Percentiles rank a stretch among this genome's conserved stretches.
These are phyloP conservation scores for Capsicum baccatum DNA, from an alignment of 257 asterid genomes.

Conservation along the genomic window DNA sequence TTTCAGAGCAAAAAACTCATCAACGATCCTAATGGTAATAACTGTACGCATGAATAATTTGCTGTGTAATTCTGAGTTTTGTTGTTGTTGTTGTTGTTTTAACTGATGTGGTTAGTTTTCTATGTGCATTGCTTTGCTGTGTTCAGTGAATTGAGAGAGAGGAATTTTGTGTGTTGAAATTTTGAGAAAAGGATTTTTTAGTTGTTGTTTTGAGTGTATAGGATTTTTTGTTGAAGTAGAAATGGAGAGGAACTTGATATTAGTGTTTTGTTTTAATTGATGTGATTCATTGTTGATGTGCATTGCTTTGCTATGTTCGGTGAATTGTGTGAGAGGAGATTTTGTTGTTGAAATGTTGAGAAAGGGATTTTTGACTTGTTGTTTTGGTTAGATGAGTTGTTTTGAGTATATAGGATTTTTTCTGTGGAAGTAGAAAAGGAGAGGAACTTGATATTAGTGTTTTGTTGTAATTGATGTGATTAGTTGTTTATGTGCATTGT, in stretches of 20 bases:
- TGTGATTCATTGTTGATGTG: no score
- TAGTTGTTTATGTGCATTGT: no score
- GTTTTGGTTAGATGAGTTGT: no score
- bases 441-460: not conserved
- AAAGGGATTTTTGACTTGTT: no score
- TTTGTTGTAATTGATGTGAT: not conserved
- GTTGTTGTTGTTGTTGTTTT: not conserved
- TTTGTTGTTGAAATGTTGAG: no score
- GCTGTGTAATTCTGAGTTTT: not conserved
- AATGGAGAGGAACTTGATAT: not conserved
- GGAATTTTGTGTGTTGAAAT: not conserved
- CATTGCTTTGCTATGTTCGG: no score
- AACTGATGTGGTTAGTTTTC: not conserved
- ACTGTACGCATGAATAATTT: not conserved
- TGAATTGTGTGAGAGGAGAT: no score
- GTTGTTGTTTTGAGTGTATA: not conserved
- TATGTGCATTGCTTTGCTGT: conserved; percentile 15
- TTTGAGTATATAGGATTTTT: no score
- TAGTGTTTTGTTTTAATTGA: not conserved
- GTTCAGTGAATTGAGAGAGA: no score
- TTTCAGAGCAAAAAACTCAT: conserved; percentile 83
- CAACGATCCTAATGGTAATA: conserved; percentile 81
- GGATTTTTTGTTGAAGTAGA: conserved; percentile 7
- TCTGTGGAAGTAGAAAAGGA: conserved; percentile 1
- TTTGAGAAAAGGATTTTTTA: not conserved